Base-by-base conservation (phyloP, 352 stramenopile genomes). In the Phytopythium ostracodes region DNA sequence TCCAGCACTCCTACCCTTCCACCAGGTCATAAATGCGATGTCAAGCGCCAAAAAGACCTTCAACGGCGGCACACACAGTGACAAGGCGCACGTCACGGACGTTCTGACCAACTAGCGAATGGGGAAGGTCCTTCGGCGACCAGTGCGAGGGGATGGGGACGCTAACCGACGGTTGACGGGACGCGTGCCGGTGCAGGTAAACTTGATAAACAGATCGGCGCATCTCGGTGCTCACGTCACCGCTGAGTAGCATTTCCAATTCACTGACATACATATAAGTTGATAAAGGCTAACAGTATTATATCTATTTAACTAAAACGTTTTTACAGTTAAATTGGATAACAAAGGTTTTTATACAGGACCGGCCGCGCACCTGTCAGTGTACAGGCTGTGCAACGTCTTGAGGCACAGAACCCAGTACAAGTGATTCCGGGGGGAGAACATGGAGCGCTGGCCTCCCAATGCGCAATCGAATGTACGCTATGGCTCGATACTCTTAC, bases 131-230 rank as follows among this genome's bases (percentile, higher is more conserved):
- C 15, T 9, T 42, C 20, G 22, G 27, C 20, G 40, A 60, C 55
- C 29, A 29, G 24, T 53, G n/a, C 9, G 25, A 24, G 50, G 17
- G 35, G 36, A 59, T 49, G 35, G 53, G 36, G 27, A 14, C 55
- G 40, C 22, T 38, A 52, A 9, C 52, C 51, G 18, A 31, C 31
- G 24, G 51, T 44, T 57, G 29, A 57, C 33, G 55, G 55, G 55
- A 60, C 55, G 40, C 55, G 55, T 60, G 24, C 38, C 55, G 55
- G 40, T 60, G 55, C 55, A 60, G 55, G 55, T 50, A 60, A 60
- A 52, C 55, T 44, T 15, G 51, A 10, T 4, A 11, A 22, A 7
- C 29, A 8, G 29, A 33, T 33, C 4, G 29, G 4, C 53, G 3
- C 35, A 59, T 59, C 53, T 24, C 53, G 2, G 24, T 25, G 51